Conservation (phyloP, 352 stramenopile species). For the Pythium myriotylum region DNA sequence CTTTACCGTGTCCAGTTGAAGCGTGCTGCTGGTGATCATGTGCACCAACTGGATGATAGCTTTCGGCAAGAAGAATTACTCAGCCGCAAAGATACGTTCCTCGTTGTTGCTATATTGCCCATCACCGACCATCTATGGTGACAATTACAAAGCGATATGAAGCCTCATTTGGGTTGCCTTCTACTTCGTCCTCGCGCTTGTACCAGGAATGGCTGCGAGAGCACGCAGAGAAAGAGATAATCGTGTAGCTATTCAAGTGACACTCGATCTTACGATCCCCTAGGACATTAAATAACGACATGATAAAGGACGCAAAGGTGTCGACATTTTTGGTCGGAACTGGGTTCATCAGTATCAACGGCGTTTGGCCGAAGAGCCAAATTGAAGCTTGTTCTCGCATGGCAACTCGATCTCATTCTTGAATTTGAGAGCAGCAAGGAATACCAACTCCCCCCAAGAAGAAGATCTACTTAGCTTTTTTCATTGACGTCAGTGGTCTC, state of each 20-base stretch:
- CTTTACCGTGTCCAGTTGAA: slow-evolving; percentile 3
- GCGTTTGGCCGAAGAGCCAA: no score
- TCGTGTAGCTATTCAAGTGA: no score
- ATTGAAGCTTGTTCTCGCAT: no score
- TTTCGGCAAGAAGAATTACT: neutral
- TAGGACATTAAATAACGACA: no score
- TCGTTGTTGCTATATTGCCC: neutral
- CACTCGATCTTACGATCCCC: no score
- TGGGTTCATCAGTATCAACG: no score
- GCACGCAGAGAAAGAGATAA: no score
- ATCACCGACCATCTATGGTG: neutral
- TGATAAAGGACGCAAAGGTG: no score
- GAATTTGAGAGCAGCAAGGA: neutral
- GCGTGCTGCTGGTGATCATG: neutral
- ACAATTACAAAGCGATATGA: neutral
- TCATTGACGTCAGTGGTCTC: neutral
- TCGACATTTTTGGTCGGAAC: no score
- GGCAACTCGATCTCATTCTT: neutral
- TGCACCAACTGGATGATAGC: slow-evolving; percentile 3
- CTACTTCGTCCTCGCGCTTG: no score
- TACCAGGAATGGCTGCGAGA: no score
- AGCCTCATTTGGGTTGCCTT: neutral
- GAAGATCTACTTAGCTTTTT: neutral
- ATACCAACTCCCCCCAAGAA: neutral
- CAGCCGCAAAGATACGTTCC: neutral